Evolutionary conservation across 2,329 filamentous ascomycete genomes (phyloP), one percentile per base, ranked within the genome.

Genomic region (Sordariomycetes sp.): DNA sequence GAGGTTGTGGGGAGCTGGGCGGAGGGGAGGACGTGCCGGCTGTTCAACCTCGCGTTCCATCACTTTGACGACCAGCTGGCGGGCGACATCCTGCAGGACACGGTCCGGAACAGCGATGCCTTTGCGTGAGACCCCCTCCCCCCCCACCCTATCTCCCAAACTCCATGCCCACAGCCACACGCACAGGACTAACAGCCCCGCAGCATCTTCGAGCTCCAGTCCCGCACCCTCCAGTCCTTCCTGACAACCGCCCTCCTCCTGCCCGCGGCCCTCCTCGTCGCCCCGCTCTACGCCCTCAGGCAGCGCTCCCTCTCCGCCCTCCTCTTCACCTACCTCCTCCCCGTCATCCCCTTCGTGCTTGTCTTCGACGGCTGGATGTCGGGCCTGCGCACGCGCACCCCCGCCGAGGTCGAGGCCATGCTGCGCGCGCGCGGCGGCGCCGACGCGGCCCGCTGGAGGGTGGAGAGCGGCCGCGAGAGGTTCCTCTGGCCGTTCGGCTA

Each of bases 21-120:
- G 20, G 18, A 32, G 35, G 74, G 73, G 54, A 79, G 76, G 65
- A 79, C 88, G 24, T 87, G 90, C 66, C 76, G 88, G 4, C 71
- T 90, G 55, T 91, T 88, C 69, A 88, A 86, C 67, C 75, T 90
- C 2, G 81, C 86, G 1, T 92, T 92, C 65, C 88, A 91, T 69
- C 88, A 91, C 71, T 91, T 91, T 63, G 79, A 84, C 61, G 85
- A 90, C 65, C 71, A 72, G 3, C 70, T 84, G 20, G 88, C 85
- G 0, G 71, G 68, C 28, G 74, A 76, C 10, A 86, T 90, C 34
- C 68, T 92, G 35, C 75, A 74, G 57, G 83, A 87, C 66, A 86
- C 85, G 0, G 69, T 89, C 43, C 75, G 81, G 63, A 88, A 81
- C 0, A 79, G 81, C 57, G 79, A 87, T 61, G 87, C 81, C 0